A percentile compares a stretch with the other conserved stretches of the same genome.
These are phyloP conservation scores for Clavaria fumosa DNA, from an alignment of 768 basidiomycete species.

Conservation along the genomic window DNA sequence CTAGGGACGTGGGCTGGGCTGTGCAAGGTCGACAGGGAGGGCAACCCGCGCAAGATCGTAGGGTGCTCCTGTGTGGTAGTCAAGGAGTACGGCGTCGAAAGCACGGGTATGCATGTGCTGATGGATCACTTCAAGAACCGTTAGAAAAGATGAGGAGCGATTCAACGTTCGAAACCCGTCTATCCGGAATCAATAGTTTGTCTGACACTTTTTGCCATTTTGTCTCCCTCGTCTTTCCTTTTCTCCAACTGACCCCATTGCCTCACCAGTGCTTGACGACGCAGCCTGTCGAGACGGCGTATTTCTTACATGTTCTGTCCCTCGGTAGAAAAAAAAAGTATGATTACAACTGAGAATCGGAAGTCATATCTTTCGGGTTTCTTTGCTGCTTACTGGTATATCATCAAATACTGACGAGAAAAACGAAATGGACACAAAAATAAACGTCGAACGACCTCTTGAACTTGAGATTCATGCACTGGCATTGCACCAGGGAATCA, in stretches of 20 bases:
- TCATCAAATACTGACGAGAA: too few relatives aligned
- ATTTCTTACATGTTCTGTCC: too few relatives aligned
- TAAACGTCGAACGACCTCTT: too few relatives aligned
- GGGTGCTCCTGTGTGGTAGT: conserved; percentile 92
- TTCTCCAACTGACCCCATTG: background rate
- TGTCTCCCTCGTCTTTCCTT: background rate
- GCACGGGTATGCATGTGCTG: conserved; percentile 87
- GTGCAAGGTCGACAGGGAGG: conserved; percentile 99
- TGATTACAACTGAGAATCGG: too few relatives aligned
- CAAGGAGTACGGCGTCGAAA: conserved; percentile 93
- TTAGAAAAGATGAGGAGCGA: conserved; percentile 28
- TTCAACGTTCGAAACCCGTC: conserved; percentile 32
- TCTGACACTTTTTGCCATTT: conserved; percentile 36
- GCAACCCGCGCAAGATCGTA: conserved; percentile 93
- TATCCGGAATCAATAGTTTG: conserved; percentile 80
- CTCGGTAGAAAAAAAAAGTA: too few relatives aligned
- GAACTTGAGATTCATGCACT: too few relatives aligned
- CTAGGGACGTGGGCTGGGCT: conserved; percentile 97
- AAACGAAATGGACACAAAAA: too few relatives aligned
- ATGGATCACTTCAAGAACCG: conserved; percentile 96
- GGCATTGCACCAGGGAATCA: too few relatives aligned
- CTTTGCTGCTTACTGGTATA: too few relatives aligned
- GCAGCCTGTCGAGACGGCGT: too few relatives aligned
- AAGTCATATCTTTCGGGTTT: too few relatives aligned
- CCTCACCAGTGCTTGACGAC: too few relatives aligned